These are phyloP conservation scores for Fusarium circinatum DNA, from an alignment of 2,329 filamentous ascomycete species.

Conservation along the genomic window DNA sequence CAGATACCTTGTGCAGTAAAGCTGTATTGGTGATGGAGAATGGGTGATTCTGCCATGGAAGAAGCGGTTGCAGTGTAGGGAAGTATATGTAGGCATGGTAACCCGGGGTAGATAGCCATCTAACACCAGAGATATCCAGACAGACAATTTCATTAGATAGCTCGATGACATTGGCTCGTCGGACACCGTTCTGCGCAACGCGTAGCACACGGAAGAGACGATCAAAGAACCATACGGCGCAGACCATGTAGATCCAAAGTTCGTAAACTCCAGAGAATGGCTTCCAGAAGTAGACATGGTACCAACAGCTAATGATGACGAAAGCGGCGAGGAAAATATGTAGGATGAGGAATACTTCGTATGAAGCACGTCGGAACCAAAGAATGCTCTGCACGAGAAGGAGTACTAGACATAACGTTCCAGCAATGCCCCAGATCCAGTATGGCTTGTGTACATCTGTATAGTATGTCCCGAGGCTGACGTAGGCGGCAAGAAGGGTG, in stretches of 20 bases:
- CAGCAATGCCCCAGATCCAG: not conserved
- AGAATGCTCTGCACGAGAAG: not conserved
- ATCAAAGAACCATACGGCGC: not conserved
- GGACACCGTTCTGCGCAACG: accelerated
- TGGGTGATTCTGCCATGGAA: not conserved
- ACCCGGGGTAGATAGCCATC: not conserved
- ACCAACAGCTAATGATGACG: not conserved
- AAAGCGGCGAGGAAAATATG: not conserved
- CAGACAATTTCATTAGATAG: not conserved
- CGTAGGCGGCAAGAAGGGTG: not conserved
- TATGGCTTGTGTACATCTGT: not conserved
- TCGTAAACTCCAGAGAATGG: not conserved
- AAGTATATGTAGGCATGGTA: not conserved
- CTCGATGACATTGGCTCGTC: accelerated
- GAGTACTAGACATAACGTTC: not conserved
- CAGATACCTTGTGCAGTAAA: not conserved
- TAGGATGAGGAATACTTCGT: not conserved
- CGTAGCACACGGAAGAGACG: accelerated
- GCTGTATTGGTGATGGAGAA: not conserved
- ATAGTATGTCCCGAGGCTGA: accelerated
- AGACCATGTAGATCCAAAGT: not conserved
- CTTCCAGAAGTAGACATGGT: not conserved
- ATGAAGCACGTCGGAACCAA: not conserved
- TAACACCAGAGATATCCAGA: not conserved
- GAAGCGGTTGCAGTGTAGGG: not conserved